Base-by-base conservation (phyloP, 345 rosid genomes). In the Salix exigua region DNA sequence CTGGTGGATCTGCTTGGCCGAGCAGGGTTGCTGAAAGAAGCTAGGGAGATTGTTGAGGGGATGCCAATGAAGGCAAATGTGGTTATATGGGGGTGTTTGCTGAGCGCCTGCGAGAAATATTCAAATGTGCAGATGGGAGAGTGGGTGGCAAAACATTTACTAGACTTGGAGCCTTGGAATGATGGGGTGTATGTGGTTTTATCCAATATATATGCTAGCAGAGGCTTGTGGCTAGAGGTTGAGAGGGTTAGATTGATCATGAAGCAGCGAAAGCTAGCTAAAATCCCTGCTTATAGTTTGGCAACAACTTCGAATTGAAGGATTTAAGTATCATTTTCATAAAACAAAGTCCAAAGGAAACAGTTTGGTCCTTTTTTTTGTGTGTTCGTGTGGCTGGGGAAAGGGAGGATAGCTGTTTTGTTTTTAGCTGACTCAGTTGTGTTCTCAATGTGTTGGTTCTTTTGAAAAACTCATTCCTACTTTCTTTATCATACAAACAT, bases 51-150 rank as follows among this genome's bases (percentile, higher is more conserved):
- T 68, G 87, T 91, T 61, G 93, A 91, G 81, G 88, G 68, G 66
- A 92, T 94, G 97, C 92, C 97, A 21, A 84, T 94, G 96, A 84
- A 72, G 85, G 81, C 98, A 18, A 94, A 86, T 67, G 89, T 85
- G 66, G 88, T 89, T 19, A 87, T 91, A 23, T 91, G 92, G 87
- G 98, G 98, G 65, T 88, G 95, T 82, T 83, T 92, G 89, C 84
- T 92, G 89, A 94, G 97, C 77, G 98, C 91, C 51, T 92, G 97
- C 75, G 98, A 95, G 90, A 92, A 89, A 80, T 84, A 83, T 81
- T 94, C 89, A 76, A 85, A 90, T 62, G 96, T 89, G 78, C 80
- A 88, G 81, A 88, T 87, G 86, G 97, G 89, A 30, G 97, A 95
- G 81, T 93, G 93, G 94, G 96, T 93, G 77, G 96, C 91, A 78